A percentile compares a stretch with the other conserved stretches of the same genome.
These are phyloP conservation scores for Globisporangium heterothallicum DNA, from an alignment of 352 stramenopile genomes.

Conservation along the genomic window DNA sequence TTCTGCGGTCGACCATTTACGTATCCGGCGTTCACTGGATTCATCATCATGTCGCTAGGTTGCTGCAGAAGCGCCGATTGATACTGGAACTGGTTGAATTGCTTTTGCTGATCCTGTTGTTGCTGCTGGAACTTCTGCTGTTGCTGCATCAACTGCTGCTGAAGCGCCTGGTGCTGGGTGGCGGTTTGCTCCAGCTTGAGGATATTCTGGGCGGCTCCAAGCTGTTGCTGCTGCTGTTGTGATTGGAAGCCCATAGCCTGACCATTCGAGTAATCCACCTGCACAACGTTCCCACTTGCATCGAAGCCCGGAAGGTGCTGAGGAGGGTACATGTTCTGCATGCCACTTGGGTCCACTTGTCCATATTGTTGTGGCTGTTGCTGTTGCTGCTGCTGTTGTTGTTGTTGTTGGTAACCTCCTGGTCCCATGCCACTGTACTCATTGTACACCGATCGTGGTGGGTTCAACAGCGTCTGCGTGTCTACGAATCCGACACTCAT, in stretches of 20 bases:
- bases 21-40: slow-evolving; percentile 15
- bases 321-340: slow-evolving; percentile 25
- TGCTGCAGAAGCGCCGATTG: slow-evolving; percentile 43
- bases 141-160: slow-evolving; percentile 52
- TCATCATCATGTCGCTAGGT: slow-evolving; percentile 44
- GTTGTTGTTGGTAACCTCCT: slow-evolving; percentile 23
- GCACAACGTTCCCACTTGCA: slow-evolving; percentile 10
- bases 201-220: slow-evolving; percentile 14
- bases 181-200: slow-evolving; percentile 38
- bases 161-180: slow-evolving; percentile 33
- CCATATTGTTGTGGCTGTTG: slow-evolving; percentile 19
- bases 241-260: slow-evolving; percentile 16
- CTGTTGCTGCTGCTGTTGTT: slow-evolving; percentile 12
- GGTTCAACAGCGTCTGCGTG: slow-evolving; percentile 63
- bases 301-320: slow-evolving; percentile 9
- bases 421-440: slow-evolving; percentile 24
- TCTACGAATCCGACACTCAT: slow-evolving; percentile 49
- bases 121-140: slow-evolving; percentile 51
- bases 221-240: slow-evolving; percentile 14
- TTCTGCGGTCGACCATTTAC: slow-evolving; percentile 12
- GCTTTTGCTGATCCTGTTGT: slow-evolving; percentile 24
- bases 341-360: slow-evolving; percentile 20
- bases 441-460: slow-evolving; percentile 43
- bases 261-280: slow-evolving; percentile 29
- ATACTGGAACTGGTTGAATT: slow-evolving; percentile 54